A percentile compares a stretch with the other conserved stretches of the same genome.
phyloP scores from a whole-genome alignment of 148 eudicot genomes.

The Fagopyrum tataricum region DNA sequence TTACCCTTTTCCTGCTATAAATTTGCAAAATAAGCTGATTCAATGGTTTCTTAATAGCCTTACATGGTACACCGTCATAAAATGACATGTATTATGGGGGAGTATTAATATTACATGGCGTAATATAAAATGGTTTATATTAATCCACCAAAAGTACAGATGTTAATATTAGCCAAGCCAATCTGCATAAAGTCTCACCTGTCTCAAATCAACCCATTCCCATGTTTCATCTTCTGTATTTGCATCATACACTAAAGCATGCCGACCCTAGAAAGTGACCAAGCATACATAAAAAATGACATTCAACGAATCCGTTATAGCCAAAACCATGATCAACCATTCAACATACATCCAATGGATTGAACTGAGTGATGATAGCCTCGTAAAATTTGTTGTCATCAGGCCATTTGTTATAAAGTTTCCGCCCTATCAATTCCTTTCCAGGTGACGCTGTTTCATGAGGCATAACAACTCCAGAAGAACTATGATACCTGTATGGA shows the following conservation, averaged over 20 bases:
- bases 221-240: slow-evolving; percentile 58
- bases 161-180: background rate
- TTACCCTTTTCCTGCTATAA: too few species aligned
- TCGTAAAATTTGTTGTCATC: slow-evolving; percentile 81
- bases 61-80: background rate
- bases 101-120: too few species aligned
- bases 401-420: slow-evolving; percentile 86
- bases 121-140: background rate
- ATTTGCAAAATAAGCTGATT: too few species aligned
- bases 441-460: slow-evolving; percentile 41
- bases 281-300: slow-evolving; percentile 15
- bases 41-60: too few species aligned
- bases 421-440: slow-evolving; percentile 56
- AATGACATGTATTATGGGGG: background rate
- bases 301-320: slow-evolving; percentile 8
- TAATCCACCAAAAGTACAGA: background rate
- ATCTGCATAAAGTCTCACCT: slow-evolving; percentile 32
- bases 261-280: slow-evolving; percentile 54
- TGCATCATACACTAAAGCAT: slow-evolving; percentile 68
- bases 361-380: slow-evolving; percentile 67
- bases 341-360: slow-evolving; percentile 56
- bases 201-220: slow-evolving; percentile 87
- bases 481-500: slow-evolving; percentile 31
- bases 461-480: slow-evolving; percentile 29
- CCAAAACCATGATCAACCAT: slow-evolving; percentile 13